Conservation (phyloP, 441 rosid species). For the Theobroma grandiflorum region DNA sequence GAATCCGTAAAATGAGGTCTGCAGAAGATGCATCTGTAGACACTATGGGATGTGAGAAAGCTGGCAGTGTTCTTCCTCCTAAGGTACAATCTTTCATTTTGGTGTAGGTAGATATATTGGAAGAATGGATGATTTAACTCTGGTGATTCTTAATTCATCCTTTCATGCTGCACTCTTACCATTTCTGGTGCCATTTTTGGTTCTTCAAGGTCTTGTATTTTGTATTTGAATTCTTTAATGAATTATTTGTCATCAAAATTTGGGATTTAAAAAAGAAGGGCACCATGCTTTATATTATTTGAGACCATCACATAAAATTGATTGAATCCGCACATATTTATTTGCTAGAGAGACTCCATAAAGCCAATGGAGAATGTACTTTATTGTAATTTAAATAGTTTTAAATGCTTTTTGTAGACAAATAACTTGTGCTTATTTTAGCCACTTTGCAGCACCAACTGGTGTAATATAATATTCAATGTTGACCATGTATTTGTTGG, state of each 20-base stretch:
- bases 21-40: constrained; percentile 80
- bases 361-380: neutral
- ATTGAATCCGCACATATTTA: neutral
- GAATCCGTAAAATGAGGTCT: constrained; percentile 79
- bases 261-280: constrained; percentile 1
- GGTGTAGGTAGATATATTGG: neutral
- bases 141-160: neutral
- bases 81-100: constrained; percentile 57
- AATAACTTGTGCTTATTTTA: constrained; percentile 2
- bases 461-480: neutral
- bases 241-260: neutral
- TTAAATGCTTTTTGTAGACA: neutral
- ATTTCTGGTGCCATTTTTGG: neutral
- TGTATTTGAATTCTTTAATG: neutral
- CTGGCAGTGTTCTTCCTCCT: constrained; percentile 86
- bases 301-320: neutral
- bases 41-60: constrained; percentile 86
- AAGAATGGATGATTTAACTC: neutral
- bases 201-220: constrained; percentile 7
- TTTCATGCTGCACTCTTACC: neutral
- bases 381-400: constrained; percentile 8
- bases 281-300: neutral
- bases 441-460: neutral
- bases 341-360: neutral
- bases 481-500: neutral